Base-by-base conservation (phyloP, 208 protist species). In the Trypanosoma scelopori region DNA sequence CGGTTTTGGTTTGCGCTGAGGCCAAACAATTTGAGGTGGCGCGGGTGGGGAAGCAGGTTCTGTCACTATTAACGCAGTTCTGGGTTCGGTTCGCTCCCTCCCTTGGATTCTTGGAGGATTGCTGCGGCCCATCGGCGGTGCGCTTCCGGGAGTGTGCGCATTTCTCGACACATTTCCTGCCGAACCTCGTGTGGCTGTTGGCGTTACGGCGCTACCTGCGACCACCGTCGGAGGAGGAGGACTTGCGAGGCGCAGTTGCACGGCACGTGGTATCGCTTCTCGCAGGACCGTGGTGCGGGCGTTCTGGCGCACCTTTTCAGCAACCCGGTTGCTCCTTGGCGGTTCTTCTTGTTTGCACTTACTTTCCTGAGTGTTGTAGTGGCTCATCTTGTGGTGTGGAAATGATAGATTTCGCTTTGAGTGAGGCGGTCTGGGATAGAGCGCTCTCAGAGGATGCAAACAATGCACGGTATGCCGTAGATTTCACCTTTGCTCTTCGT, bases 51-150 rank as follows among this genome's bases (percentile, higher is more conserved):
- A 53, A 62, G 53, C 85, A 94, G 69, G 52, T 92, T 55, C 55
- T 91, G 60, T 85, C 88, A 16, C 71, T 90, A 28, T 60, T 90
- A 35, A 69, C 86, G 65, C 88, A 94, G 73, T 70, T 80, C 35
- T 78, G 70, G 72, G 50, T 86, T 53, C 82, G 85, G 45, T 90
- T 60, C 59, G 37, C 51, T 23, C 28, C 52, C 63, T 68, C 83
- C 46, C 71, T 72, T 51, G 42, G 55, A 53, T 64, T 84, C 61
- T 51, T 87, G 46, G 41, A 73, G 49, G 52, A 53, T 41, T 28
- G 18, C 37, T 58, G 57, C 41, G 30, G 63, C 46, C 27, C 45
- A 46, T 30, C 15, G 12, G 39, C 7, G 2, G 47, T 55, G 28
- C 59, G 53, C 69, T 63, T 71, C 18, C 39, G 41, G 5, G 12